Conservation (phyloP, 805 yeast species). For the Saccharomycopsis fodiens region DNA sequence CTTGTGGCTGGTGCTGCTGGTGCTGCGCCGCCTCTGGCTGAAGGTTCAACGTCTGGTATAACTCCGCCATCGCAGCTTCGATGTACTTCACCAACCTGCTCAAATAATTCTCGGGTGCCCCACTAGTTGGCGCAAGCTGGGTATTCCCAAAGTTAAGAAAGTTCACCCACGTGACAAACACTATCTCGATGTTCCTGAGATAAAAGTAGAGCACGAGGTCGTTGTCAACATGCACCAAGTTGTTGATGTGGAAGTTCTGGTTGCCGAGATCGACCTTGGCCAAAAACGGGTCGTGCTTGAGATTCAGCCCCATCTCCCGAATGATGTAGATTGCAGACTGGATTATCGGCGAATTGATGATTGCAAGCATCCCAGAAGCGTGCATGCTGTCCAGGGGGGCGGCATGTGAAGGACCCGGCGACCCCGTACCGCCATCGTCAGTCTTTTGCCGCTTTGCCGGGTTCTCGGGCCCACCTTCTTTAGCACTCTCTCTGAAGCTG, state of each 20-base stretch:
- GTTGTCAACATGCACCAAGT: constrained; percentile 9
- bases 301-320: constrained; percentile 18
- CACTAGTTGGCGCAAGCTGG: constrained; percentile 6
- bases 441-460: background rate
- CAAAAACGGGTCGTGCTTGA: constrained; percentile 16
- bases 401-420: background rate
- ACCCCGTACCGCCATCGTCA: background rate
- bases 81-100: constrained; percentile 16
- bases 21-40: constrained; percentile 10
- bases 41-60: constrained; percentile 14
- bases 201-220: constrained; percentile 17
- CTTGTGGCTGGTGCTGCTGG: constrained; percentile 2
- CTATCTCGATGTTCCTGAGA: constrained; percentile 18
- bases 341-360: constrained; percentile 20
- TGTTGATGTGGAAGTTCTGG: constrained; percentile 4
- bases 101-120: constrained; percentile 12
- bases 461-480: background rate
- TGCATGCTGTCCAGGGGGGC: background rate
- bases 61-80: constrained; percentile 14
- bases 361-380: background rate
- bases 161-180: constrained; percentile 20
- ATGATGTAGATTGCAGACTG: constrained; percentile 23
- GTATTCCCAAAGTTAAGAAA: constrained; percentile 20
- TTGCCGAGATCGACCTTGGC: background rate
- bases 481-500: constrained; percentile 23